Percentiles rank a stretch among this genome's conserved stretches.
Evolutionary conservation across 495 filamentous ascomycete species (phyloP).

Genomic region (Hypoxylon fuscum): DNA sequence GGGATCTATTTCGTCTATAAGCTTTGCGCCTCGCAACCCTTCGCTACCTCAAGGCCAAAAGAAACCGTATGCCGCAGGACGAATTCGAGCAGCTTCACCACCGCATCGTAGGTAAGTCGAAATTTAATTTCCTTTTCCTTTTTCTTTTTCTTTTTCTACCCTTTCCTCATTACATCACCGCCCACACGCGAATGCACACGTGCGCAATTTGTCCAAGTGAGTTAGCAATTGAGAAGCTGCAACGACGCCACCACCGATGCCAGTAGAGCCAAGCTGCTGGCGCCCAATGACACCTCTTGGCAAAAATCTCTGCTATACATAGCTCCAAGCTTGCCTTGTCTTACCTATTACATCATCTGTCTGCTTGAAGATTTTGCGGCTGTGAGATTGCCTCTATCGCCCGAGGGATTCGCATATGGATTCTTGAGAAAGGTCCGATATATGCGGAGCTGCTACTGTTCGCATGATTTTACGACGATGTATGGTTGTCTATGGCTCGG

Average conservation of each 20-base stretch:
- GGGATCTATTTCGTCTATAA: constrained; percentile 53
- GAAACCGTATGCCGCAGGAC: constrained; percentile 52
- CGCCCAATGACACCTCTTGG: constrained; percentile 13
- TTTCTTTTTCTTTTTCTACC: constrained; percentile 5
- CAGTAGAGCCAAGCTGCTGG: constrained; percentile 6
- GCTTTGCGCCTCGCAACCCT: constrained; percentile 53
- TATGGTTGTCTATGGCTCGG: not conserved
- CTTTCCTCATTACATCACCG: constrained; percentile 5
- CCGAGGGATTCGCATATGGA: not conserved
- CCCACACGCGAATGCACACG: not conserved
- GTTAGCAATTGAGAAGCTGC: not conserved
- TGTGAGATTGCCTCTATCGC: not conserved
- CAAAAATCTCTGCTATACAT: constrained; percentile 1
- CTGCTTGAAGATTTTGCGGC: not conserved
- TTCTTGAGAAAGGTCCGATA: not conserved
- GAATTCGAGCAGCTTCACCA: constrained; percentile 57
- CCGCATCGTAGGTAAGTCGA: constrained; percentile 56
- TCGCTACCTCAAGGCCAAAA: constrained; percentile 55
- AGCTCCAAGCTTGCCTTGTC: constrained; percentile 18
- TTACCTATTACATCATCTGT: constrained; percentile 24
- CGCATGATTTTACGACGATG: constrained; percentile 1
- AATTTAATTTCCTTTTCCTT: constrained; percentile 9
- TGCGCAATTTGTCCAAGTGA: not conserved
- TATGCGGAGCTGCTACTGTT: not conserved
- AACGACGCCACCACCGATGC: constrained; percentile 1